These are phyloP conservation scores for Apiospora kogelbergensis DNA, from an alignment of 2,329 filamentous ascomycete genomes.

Conservation along the genomic window DNA sequence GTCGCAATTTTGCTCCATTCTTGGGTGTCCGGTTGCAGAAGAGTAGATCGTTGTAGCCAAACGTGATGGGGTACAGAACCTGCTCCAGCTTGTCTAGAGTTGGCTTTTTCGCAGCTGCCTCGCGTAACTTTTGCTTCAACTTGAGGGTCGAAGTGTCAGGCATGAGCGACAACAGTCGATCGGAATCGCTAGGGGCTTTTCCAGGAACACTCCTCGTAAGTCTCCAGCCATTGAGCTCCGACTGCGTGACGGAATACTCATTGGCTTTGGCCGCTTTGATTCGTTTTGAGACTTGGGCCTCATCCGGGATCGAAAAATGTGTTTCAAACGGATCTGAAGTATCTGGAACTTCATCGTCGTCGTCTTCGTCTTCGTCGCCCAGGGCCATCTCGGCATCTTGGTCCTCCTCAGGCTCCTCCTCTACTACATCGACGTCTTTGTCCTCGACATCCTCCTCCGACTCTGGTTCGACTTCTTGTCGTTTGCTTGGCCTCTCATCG, in stretches of 20 bases:
- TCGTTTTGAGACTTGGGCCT: slow-evolving; percentile 55
- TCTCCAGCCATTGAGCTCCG: slow-evolving; percentile 46
- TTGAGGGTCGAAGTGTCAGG: slow-evolving; percentile 48
- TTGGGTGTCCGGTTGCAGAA: slow-evolving; percentile 69
- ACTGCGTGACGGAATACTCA: slow-evolving; percentile 52
- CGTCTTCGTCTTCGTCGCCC: slow-evolving; percentile 37
- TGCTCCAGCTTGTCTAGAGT: slow-evolving; percentile 63
- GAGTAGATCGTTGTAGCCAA: slow-evolving; percentile 79
- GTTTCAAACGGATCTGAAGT: slow-evolving; percentile 71
- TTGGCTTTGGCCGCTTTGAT: slow-evolving; percentile 49
- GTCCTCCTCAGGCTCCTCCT: slow-evolving; percentile 49
- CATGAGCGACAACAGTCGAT: slow-evolving; percentile 35
- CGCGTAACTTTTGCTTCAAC: slow-evolving; percentile 70
- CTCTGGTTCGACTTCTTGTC: slow-evolving; percentile 14
- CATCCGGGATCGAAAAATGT: slow-evolving; percentile 73
- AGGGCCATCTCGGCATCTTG: slow-evolving; percentile 34
- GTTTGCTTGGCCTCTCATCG: slow-evolving; percentile 20
- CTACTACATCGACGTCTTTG: slow-evolving; percentile 41
- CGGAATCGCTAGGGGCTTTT: slow-evolving; percentile 32
- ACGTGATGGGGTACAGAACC: slow-evolving; percentile 68
- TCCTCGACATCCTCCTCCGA: slow-evolving; percentile 29
- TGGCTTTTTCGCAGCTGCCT: slow-evolving; percentile 53
- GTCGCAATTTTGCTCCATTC: slow-evolving; percentile 69
- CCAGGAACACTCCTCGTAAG: slow-evolving; percentile 48
- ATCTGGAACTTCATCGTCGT: slow-evolving; percentile 50